phyloP scores from a whole-genome alignment of 169 alveolate species.

The Eimeria tenella region DNA sequence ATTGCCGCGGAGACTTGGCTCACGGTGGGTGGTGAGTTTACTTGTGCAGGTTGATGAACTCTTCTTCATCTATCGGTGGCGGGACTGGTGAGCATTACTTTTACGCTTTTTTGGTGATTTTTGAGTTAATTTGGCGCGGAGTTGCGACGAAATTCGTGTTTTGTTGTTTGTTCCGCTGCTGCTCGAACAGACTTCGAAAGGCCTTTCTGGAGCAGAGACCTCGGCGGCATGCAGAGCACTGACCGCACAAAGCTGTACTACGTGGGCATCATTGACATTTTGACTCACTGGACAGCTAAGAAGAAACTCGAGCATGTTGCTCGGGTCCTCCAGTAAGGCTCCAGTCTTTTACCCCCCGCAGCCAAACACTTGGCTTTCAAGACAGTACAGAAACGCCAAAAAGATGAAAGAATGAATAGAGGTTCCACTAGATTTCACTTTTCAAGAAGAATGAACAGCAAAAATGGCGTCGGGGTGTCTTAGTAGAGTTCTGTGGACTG shows the following conservation, averaged over 20 bases:
- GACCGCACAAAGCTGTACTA: conserved; percentile 76
- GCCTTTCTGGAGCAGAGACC: conserved; percentile 64
- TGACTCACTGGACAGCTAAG: conserved; percentile 74
- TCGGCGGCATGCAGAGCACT: conserved; percentile 78
- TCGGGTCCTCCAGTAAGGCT: conserved; percentile 77
- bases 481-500: not conserved
- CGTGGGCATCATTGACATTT: conserved; percentile 80
- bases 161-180: not conserved
- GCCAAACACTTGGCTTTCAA: not conserved
- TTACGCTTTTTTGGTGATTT: no score
- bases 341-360: not conserved
- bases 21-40: no score
- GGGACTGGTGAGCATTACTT: no score
- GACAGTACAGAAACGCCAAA: no score
- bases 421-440: no score
- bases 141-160: not conserved
- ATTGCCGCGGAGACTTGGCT: no score
- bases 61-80: no score
- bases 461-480: not conserved
- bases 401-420: no score
- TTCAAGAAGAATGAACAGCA: not conserved
- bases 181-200: conserved; percentile 3
- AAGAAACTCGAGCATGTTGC: conserved; percentile 73
- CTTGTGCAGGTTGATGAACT: no score
- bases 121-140: no score